phyloP scores from a whole-genome alignment of 2,329 filamentous ascomycete genomes.

The Sporothrix inflata region DNA sequence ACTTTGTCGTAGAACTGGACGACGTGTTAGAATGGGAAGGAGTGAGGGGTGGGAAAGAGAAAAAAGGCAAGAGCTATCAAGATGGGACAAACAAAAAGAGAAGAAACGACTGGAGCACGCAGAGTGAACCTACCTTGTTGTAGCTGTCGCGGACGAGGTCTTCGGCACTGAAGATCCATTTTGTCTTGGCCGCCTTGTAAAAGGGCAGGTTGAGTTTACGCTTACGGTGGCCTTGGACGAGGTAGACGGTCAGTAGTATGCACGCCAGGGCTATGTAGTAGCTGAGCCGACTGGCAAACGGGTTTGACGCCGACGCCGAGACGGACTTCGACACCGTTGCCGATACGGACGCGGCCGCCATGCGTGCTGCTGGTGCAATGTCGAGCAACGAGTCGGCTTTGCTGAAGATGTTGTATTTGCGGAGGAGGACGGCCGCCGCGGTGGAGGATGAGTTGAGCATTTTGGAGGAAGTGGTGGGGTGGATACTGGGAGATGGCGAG shows the following conservation, averaged over 20 bases:
- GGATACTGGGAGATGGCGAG: not conserved
- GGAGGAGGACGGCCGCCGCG: conserved; percentile 30
- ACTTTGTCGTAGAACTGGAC: conserved; percentile 50
- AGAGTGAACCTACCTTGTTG: conserved; percentile 44
- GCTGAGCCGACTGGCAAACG: conserved; percentile 40
- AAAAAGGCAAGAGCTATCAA: no score
- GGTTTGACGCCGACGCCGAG: conserved; percentile 31
- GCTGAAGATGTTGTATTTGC: conserved; percentile 34
- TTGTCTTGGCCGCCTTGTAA: conserved; percentile 53
- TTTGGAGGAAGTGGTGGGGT: not conserved
- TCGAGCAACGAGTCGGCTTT: conserved; percentile 36
- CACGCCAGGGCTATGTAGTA: conserved; percentile 49
- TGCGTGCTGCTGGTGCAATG: conserved; percentile 37
- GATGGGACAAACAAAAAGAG: not conserved
- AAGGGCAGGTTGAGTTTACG: conserved; percentile 45
- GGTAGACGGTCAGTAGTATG: conserved; percentile 45
- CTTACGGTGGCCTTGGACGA: conserved; percentile 43
- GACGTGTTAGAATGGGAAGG: not conserved
- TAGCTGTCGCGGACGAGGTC: conserved; percentile 54
- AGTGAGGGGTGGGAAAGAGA: not conserved
- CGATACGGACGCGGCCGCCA: conserved; percentile 30
- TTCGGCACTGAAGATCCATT: conserved; percentile 57
- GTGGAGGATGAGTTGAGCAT: conserved; percentile 36
- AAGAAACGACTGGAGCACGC: not conserved
- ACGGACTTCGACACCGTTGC: conserved; percentile 31